phyloP scores from a whole-genome alignment of 148 eudicot species.

The Pharnaceum exiguum region DNA sequence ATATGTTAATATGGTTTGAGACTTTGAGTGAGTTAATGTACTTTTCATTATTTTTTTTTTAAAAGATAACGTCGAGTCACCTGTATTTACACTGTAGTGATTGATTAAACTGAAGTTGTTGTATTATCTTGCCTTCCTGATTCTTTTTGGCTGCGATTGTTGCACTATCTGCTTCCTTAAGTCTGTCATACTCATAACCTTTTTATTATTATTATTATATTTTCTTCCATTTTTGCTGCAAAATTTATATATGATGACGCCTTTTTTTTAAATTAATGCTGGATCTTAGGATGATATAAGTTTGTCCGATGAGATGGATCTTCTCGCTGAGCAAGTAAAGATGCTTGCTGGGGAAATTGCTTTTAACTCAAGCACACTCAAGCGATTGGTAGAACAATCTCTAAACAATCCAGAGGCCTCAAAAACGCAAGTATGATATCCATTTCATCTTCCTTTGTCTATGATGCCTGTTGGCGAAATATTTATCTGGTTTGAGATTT shows the following conservation, averaged over 20 bases:
- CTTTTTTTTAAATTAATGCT: too few relatives aligned
- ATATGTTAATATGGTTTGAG: too few relatives aligned
- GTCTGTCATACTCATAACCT: too few relatives aligned
- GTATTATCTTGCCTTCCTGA: too few relatives aligned
- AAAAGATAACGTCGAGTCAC: too few relatives aligned
- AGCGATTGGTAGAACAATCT: conserved; percentile 89
- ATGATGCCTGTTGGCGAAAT: background rate
- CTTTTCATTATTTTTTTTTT: too few relatives aligned
- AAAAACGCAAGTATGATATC: conserved; percentile 56
- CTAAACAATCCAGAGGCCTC: conserved; percentile 75
- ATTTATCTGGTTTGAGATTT: background rate
- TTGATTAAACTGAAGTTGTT: too few relatives aligned
- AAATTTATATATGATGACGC: conserved; percentile 4
- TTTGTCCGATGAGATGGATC: conserved; percentile 88
- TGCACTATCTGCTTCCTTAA: too few relatives aligned
- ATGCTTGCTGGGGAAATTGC: conserved; percentile 99
- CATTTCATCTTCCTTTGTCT: background rate
- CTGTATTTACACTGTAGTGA: too few relatives aligned
- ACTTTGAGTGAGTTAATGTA: too few relatives aligned
- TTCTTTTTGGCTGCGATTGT: too few relatives aligned
- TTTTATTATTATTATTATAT: background rate
- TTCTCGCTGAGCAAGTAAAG: conserved; percentile 93
- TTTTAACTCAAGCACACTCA: conserved; percentile 86
- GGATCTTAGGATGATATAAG: conserved; percentile 55
- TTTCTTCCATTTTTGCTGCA: background rate